phyloP scores from a whole-genome alignment of 2,329 filamentous ascomycete species.

The Metarhizium anisopliae region DNA sequence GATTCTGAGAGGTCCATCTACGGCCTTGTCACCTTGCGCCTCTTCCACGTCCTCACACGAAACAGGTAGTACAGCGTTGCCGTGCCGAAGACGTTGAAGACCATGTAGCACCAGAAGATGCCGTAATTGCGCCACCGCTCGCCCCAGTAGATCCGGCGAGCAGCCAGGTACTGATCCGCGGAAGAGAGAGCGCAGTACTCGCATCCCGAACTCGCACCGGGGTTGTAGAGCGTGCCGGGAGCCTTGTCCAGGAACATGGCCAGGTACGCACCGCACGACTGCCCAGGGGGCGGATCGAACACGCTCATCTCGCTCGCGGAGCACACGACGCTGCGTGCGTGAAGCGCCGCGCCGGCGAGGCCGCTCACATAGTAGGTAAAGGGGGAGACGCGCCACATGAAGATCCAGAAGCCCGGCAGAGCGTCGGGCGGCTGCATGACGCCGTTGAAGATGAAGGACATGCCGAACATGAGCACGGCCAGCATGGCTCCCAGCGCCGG shows the following conservation, averaged over 20 bases:
- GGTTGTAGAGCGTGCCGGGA: not conserved
- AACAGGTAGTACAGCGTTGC: not conserved
- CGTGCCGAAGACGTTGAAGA: not conserved
- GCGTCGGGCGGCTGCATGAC: not conserved
- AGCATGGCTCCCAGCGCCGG: not conserved
- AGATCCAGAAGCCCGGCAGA: too few species aligned
- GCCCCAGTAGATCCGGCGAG: not conserved
- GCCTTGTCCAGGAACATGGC: not conserved
- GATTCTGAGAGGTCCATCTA: not conserved
- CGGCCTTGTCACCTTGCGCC: not conserved
- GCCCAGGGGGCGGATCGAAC: not conserved
- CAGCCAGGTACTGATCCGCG: not conserved
- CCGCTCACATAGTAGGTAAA: conserved; percentile 69
- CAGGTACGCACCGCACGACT: not conserved
- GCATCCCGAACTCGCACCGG: not conserved
- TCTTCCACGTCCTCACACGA: not conserved
- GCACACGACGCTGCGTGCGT: not conserved
- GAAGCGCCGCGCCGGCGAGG: conserved; percentile 26
- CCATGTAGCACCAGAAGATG: not conserved
- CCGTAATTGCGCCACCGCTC: not conserved
- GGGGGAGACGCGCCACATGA: conserved; percentile 38
- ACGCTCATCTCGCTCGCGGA: not conserved
- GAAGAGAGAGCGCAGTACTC: not conserved
- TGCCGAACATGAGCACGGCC: not conserved
- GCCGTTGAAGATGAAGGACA: not conserved